phyloP scores from a whole-genome alignment of 1,284 basidiomycete species.

The Cryptococcus neoformans region DNA sequence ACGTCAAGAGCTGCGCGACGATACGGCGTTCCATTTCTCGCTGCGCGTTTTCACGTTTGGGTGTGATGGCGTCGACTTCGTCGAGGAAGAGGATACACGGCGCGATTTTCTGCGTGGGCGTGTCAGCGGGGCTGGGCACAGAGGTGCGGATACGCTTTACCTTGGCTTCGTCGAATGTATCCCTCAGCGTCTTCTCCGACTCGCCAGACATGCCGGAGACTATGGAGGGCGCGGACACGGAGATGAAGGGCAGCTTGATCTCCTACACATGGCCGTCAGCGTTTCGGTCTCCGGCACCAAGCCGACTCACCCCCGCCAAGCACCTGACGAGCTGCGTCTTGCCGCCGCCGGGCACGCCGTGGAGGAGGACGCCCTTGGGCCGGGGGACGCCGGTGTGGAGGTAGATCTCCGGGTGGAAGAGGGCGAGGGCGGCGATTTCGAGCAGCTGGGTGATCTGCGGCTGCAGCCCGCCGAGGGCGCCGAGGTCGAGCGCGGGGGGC shows the following conservation, averaged over 20 bases:
- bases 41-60: slow-evolving; percentile 94
- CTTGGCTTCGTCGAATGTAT: slow-evolving; percentile 95
- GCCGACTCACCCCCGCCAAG: slow-evolving; percentile 74
- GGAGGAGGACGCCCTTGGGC: slow-evolving; percentile 87
- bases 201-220: slow-evolving; percentile 98
- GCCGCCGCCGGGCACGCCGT: slow-evolving; percentile 96
- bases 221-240: slow-evolving; percentile 87
- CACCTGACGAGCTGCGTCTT: slow-evolving; percentile 91
- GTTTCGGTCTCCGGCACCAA: not conserved
- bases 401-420: slow-evolving; percentile 95
- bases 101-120: slow-evolving; percentile 65
- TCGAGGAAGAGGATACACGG: slow-evolving; percentile 93
- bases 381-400: slow-evolving; percentile 88
- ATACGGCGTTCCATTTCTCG: slow-evolving; percentile 97
- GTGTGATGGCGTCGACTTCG: slow-evolving; percentile 97
- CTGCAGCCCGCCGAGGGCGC: slow-evolving; percentile 85
- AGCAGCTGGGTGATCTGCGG: slow-evolving; percentile 86
- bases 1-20: slow-evolving; percentile 94
- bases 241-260: slow-evolving; percentile 87
- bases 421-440: slow-evolving; percentile 90
- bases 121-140: slow-evolving; percentile 1
- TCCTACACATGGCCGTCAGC: slow-evolving; percentile 57
- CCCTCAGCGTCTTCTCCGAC: slow-evolving; percentile 90
- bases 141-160: slow-evolving; percentile 35
- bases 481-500: slow-evolving; percentile 54